Evolutionary conservation across 2,329 filamentous ascomycete species (phyloP).

Genomic region (Penicillium sp.): DNA sequence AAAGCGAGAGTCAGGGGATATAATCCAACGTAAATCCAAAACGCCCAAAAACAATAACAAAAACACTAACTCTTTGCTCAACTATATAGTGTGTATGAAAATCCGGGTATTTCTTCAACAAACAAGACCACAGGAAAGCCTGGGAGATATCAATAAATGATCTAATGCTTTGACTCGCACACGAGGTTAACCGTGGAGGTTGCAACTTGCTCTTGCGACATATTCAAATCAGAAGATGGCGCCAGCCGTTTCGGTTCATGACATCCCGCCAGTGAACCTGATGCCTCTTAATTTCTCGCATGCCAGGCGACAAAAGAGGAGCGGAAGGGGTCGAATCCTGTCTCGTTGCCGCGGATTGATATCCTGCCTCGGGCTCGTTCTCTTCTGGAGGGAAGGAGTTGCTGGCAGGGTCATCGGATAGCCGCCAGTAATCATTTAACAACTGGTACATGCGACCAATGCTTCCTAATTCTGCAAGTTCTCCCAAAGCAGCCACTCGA

Average conservation of each 20-base stretch:
- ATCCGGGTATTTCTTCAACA: background rate
- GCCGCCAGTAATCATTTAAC: constrained; percentile 75
- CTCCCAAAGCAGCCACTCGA: constrained; percentile 70
- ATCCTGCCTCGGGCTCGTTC: background rate
- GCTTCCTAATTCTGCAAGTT: constrained; percentile 74
- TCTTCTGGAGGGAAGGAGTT: background rate
- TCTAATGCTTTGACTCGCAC: background rate
- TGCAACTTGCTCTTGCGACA: background rate
- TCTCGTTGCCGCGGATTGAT: background rate
- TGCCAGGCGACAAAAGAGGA: constrained; percentile 4
- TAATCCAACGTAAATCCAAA: background rate
- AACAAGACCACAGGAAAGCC: background rate
- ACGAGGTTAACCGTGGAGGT: background rate
- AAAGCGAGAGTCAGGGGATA: background rate
- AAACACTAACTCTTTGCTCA: background rate
- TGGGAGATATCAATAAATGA: background rate
- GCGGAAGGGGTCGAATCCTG: background rate
- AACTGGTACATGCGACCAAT: constrained; percentile 80
- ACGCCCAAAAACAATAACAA: background rate
- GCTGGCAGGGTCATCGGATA: constrained; percentile 60
- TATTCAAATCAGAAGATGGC: constrained; percentile 79
- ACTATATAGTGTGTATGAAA: background rate
- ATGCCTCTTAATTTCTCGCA: constrained; percentile 40
- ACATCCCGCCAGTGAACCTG: constrained; percentile 92
- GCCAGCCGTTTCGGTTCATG: constrained; percentile 88